These are phyloP conservation scores for Ampelocalamus luodianensis DNA, from an alignment of 176 grass and related monocot species.

Conservation along the genomic window DNA sequence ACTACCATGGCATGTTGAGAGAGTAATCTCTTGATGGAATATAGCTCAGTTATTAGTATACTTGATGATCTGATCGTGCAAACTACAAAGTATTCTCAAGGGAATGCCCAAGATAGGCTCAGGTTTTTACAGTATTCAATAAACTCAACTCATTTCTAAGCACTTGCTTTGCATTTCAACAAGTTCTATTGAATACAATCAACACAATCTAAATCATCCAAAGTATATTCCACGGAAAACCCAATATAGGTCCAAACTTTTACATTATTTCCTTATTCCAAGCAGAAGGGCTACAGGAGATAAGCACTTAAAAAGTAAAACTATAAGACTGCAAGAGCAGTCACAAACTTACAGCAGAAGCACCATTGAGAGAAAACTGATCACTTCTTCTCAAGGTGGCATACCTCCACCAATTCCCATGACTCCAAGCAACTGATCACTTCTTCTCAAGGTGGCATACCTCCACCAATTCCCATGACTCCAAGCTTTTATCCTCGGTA, in stretches of 20 bases:
- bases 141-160: background rate
- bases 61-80: background rate
- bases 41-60: conserved; percentile 27
- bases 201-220: background rate
- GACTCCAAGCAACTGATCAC: conserved; percentile 71
- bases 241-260: background rate
- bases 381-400: conserved; percentile 63
- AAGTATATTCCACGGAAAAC: conserved; percentile 17
- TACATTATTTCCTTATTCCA: conserved; percentile 26
- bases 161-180: background rate
- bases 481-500: conserved; percentile 83
- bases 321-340: conserved; percentile 5
- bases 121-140: conserved; percentile 3
- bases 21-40: conserved; percentile 29
- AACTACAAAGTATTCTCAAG: conserved; percentile 26
- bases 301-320: conserved; percentile 10
- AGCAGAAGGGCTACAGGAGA: background rate
- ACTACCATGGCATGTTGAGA: conserved; percentile 12
- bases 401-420: conserved; percentile 86
- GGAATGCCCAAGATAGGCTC: background rate
- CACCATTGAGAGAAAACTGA: conserved; percentile 2
- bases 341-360: conserved; percentile 39
- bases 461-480: conserved; percentile 91
- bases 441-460: conserved; percentile 61
- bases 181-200: conserved; percentile 28